These are phyloP conservation scores for Rhodotorula sp. DNA, from an alignment of 1,284 basidiomycete genomes.

Conservation along the genomic window DNA sequence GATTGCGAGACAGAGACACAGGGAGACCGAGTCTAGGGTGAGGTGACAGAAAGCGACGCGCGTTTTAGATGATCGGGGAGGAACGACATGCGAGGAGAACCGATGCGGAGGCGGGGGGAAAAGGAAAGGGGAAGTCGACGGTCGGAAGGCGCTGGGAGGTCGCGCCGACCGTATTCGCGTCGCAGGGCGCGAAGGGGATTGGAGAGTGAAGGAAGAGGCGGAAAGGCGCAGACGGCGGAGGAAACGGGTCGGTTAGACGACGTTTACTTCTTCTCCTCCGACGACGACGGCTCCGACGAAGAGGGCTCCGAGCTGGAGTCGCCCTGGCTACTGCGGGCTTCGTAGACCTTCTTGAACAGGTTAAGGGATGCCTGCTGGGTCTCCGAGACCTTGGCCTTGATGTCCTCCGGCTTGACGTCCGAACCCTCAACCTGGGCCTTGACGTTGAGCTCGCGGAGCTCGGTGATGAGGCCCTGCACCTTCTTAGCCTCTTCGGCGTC, in stretches of 20 bases:
- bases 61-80: background rate
- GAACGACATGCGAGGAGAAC: constrained; percentile 14
- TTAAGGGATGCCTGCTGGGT: constrained; percentile 95
- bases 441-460: constrained; percentile 85
- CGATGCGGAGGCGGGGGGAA: constrained; percentile 1
- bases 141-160: background rate
- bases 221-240: background rate
- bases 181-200: background rate
- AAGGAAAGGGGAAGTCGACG: background rate
- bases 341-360: constrained; percentile 98
- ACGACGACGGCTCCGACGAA: constrained; percentile 27
- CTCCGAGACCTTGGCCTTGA: constrained; percentile 90
- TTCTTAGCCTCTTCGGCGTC: constrained; percentile 90
- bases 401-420: constrained; percentile 72
- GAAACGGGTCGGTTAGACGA: background rate
- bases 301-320: constrained; percentile 43
- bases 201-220: background rate
- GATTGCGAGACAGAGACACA: background rate
- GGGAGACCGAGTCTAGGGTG: background rate
- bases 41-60: background rate
- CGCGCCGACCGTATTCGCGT: too few species aligned
- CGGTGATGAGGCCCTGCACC: constrained; percentile 77
- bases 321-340: constrained; percentile 70
- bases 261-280: constrained; percentile 48
- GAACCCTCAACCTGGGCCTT: constrained; percentile 88